A percentile compares a stretch with the other conserved stretches of the same genome.
phyloP scores from a whole-genome alignment of 805 yeast genomes.

The Ogataea dorogensis region DNA sequence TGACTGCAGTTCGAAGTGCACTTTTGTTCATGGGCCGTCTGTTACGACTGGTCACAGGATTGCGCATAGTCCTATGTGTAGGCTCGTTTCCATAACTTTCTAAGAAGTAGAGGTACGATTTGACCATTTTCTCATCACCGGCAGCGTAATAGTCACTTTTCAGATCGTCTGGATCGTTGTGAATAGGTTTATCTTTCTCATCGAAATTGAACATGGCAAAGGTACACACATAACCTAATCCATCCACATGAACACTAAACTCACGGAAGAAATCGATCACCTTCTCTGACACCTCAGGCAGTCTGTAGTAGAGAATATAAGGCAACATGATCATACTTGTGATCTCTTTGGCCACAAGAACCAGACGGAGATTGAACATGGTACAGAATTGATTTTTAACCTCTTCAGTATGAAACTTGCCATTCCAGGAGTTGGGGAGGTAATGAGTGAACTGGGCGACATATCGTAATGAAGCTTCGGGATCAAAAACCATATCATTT shows the following conservation, averaged over 20 bases:
- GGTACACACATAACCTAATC: slow-evolving; percentile 90
- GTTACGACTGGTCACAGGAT: slow-evolving; percentile 1
- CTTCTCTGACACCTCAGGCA: slow-evolving; percentile 69
- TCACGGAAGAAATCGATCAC: slow-evolving; percentile 92
- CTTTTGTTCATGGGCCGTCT: slow-evolving; percentile 14
- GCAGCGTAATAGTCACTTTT: slow-evolving; percentile 43
- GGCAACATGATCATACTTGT: slow-evolving; percentile 84
- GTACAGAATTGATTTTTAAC: slow-evolving; percentile 82
- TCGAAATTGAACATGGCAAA: slow-evolving; percentile 90
- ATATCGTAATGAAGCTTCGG: slow-evolving; percentile 78
- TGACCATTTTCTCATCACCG: slow-evolving; percentile 86
- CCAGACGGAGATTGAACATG: slow-evolving; percentile 69
- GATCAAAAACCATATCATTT: slow-evolving; percentile 75
- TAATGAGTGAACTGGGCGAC: slow-evolving; percentile 90
- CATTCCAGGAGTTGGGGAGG: slow-evolving; percentile 84
- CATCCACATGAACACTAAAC: slow-evolving; percentile 86
- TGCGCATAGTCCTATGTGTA: slow-evolving; percentile 18
- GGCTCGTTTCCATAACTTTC: slow-evolving; percentile 70
- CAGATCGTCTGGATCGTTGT: slow-evolving; percentile 30
- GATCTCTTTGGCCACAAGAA: slow-evolving; percentile 72
- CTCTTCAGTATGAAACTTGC: slow-evolving; percentile 75
- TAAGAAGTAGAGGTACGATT: slow-evolving; percentile 81
- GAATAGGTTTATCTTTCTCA: slow-evolving; percentile 38
- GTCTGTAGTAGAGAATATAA: slow-evolving; percentile 79
- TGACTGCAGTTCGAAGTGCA: slow-evolving; percentile 24